Base-by-base conservation (phyloP, 306 rosid species). In the Medicago truncatula region DNA sequence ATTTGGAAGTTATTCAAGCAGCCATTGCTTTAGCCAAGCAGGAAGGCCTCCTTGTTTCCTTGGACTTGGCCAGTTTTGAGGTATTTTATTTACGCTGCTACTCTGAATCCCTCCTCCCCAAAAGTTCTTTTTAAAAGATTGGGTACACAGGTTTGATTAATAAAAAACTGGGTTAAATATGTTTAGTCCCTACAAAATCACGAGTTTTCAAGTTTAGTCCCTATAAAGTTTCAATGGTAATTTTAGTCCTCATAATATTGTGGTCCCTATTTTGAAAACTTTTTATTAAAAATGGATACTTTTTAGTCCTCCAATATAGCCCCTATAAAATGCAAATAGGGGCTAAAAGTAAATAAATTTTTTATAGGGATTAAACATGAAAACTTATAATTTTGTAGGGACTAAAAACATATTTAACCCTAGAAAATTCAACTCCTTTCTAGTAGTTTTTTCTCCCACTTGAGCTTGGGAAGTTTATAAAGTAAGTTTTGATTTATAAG, bases 41-140 rank as follows among this genome's bases (percentile, higher is more conserved):
- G 80, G 98, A 90, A 83, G 97, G 86, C 58, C 90, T 96, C 54
- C 83, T 83, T 71, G 93, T 96, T 83, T 92, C 99, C 38, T 68
- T 96, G 89, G 99, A 96, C 80, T 79, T 96, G 86, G 99, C 99
- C 85, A 96, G 99, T 85, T 96, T 96, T 82, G 99, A 96, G 99
- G 99, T 96, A 89, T 68, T 58, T 68, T 62, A 56, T 63, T 71
- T 62, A 50, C 58, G 17, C 79, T 25, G 18, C 53, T 79, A 31
- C 62, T 31, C 38, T 31, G 9, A 39, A 61, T 60, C 7, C 28
- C 20, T 43, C 50, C 39, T 67, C 38, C 74, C 36, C 13, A 7
- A 13, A 12, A 38, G 40, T 23, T 57, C 9, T 38, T 53, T 69
- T 52, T 41, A 17, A 39, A 9, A 61, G 67, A 15, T 15, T 14